Conservation (phyloP, 441 rosid genomes). For the Theobroma grandiflorum region DNA sequence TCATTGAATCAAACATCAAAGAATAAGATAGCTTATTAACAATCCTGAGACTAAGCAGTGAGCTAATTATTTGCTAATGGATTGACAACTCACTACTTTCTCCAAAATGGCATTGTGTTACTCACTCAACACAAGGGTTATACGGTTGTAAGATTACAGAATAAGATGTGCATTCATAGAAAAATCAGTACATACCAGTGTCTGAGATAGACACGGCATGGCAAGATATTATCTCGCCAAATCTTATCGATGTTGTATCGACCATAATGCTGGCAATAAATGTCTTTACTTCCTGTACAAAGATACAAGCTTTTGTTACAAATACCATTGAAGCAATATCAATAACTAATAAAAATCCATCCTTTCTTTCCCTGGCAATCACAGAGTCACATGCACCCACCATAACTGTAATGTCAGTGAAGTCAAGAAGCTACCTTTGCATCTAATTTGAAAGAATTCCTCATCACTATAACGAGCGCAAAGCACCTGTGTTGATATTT, state of each 20-base stretch:
- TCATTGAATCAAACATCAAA: neutral
- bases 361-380: neutral
- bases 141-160: neutral
- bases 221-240: slow-evolving; percentile 88
- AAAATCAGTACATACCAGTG: slow-evolving; percentile 65
- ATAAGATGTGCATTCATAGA: neutral
- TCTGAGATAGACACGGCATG: slow-evolving; percentile 90
- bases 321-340: neutral
- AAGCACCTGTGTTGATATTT: slow-evolving; percentile 66
- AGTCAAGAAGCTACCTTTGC: slow-evolving; percentile 61
- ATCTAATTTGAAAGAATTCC: slow-evolving; percentile 78
- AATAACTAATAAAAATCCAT: neutral
- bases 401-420: neutral
- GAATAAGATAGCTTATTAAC: neutral
- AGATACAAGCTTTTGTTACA: neutral
- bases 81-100: neutral
- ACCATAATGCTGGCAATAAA: slow-evolving; percentile 75
- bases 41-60: neutral
- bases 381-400: neutral
- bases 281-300: slow-evolving; percentile 75
- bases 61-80: neutral
- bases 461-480: slow-evolving; percentile 85
- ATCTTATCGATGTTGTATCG: slow-evolving; percentile 73
- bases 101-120: neutral
- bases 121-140: neutral